Evolutionary conservation across 2,329 filamentous ascomycete species (phyloP), one percentile per base, ranked within the genome.

Genomic region (Pyrenochaeta sp.): DNA sequence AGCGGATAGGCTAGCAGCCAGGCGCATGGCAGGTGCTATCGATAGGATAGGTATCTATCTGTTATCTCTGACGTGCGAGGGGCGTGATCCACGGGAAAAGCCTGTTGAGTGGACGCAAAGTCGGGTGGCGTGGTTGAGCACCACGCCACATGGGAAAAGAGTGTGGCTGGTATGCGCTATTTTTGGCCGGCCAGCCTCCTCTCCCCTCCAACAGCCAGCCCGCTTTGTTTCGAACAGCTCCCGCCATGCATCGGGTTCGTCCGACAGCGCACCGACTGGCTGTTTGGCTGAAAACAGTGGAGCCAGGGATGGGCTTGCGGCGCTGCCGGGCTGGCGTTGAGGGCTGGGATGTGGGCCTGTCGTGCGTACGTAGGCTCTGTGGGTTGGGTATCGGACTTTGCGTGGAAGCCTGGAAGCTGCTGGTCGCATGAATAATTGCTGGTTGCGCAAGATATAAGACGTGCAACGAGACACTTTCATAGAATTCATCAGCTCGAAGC

Each of bases 281-380:
- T 20, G 19, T 2, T 7, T n/a, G 31, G 7, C 19, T n/a, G 31
- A n/a, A 13, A 13, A 23, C 17, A 13, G 31, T 34, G 31, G 31
- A 13, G 10, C 31, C 19, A 34, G 31, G 19, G 18, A 20, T 3
- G 5, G 5, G 9, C 11, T 34, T 18, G 21, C 11, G 14, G 7
- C 22, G 11, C 7, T 34, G 11, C 6, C 8, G 8, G n/a, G 11
- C 19, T 34, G 15, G 31, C 19, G 31, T 20, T 22, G 18, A 31
- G 20, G 36, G 36, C 36, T 39, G 27, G 36, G 36, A 28, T 17
- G 36, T 39, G 36, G 36, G 27, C 26, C 31, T 26, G 20, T 29
- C 20, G 35, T 39, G 20, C 36, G 26, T 39, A 24, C 19, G 32
- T 27, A 22, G 21, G 31, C 31, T 14, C 5, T 29, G 35, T 29